Percentiles rank a stretch among this genome's conserved stretches.
These are phyloP conservation scores for Stereum hirsutum DNA, from an alignment of 1,284 basidiomycete species.

Conservation along the genomic window DNA sequence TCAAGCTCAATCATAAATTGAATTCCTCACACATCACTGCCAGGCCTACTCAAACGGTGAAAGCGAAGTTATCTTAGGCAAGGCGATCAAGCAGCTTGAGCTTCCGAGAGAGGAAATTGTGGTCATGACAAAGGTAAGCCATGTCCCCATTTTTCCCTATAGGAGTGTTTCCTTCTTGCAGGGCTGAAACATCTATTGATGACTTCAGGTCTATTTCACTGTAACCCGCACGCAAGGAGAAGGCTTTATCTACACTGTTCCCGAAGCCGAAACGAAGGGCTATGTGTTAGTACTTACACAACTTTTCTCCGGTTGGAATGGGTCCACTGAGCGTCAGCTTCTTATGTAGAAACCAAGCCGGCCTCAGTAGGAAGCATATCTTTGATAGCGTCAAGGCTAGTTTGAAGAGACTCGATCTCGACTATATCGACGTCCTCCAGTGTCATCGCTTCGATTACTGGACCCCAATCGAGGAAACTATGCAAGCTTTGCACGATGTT, in stretches of 20 bases:
- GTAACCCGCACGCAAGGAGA: neutral
- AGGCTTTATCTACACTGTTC: neutral
- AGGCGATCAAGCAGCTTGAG: slow-evolving; percentile 6
- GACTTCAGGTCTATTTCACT: neutral
- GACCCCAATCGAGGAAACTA: slow-evolving; percentile 29
- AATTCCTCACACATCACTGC: neutral
- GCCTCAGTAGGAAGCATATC: slow-evolving; percentile 15
- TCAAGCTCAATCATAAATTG: slow-evolving; percentile 1
- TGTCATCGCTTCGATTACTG: slow-evolving; percentile 27
- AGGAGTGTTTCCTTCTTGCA: too few species aligned
- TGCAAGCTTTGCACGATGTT: slow-evolving; percentile 28
- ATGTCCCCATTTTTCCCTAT: neutral
- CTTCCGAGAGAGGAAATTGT: slow-evolving; percentile 7
- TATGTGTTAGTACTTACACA: too few species aligned
- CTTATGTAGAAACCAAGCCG: too few species aligned
- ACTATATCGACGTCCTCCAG: slow-evolving; percentile 28
- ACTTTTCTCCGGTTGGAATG: too few species aligned
- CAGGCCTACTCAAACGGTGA: slow-evolving; percentile 4
- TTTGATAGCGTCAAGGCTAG: slow-evolving; percentile 26
- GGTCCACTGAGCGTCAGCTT: too few species aligned
- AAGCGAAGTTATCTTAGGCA: slow-evolving; percentile 5
- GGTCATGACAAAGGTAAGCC: slow-evolving; percentile 5
- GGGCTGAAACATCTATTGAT: too few species aligned
- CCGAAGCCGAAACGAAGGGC: neutral
- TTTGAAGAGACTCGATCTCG: slow-evolving; percentile 21